Conservation (phyloP, 2,329 filamentous ascomycete genomes). For the Aspergillus flavus region DNA sequence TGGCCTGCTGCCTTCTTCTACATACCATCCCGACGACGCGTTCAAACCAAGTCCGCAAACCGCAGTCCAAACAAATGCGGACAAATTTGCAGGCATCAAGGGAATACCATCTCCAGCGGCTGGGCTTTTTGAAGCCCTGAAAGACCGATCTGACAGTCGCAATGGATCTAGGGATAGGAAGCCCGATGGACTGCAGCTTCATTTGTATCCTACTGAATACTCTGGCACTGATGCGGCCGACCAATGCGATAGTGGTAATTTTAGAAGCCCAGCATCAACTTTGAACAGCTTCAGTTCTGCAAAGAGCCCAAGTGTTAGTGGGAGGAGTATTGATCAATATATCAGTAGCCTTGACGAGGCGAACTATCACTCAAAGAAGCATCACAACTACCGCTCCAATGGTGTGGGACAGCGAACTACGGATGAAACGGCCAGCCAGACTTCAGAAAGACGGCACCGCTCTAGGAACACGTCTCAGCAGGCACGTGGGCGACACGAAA, state of each 20-base stretch:
- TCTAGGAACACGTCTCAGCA: constrained; percentile 68
- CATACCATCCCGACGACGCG: constrained; percentile 47
- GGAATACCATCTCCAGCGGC: constrained; percentile 70
- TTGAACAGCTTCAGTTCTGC: constrained; percentile 52
- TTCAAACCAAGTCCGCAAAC: constrained; percentile 57
- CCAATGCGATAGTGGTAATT: constrained; percentile 53
- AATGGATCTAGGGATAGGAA: constrained; percentile 73
- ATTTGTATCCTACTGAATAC: constrained; percentile 57
- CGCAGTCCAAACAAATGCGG: constrained; percentile 68
- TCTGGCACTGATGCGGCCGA: constrained; percentile 53
- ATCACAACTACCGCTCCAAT: constrained; percentile 47
- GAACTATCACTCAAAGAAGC: constrained; percentile 61
- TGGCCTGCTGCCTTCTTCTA: constrained; percentile 46
- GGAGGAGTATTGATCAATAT: constrained; percentile 75
- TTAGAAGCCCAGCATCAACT: constrained; percentile 41
- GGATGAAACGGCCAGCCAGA: constrained; percentile 48
- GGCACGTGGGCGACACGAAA: constrained; percentile 64
- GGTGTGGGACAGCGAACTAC: constrained; percentile 56
- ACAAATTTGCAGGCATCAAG: constrained; percentile 58
- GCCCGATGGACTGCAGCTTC: constrained; percentile 71
- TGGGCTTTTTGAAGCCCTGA: constrained; percentile 64
- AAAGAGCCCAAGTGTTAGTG: constrained; percentile 61
- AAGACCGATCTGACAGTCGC: constrained; percentile 61
- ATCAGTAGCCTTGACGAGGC: constrained; percentile 84
- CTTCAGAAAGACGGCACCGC: constrained; percentile 50